Evolutionary conservation across 768 basidiomycete species (phyloP), one percentile per base, ranked within the genome.

Genomic region (Calocybe indica): DNA sequence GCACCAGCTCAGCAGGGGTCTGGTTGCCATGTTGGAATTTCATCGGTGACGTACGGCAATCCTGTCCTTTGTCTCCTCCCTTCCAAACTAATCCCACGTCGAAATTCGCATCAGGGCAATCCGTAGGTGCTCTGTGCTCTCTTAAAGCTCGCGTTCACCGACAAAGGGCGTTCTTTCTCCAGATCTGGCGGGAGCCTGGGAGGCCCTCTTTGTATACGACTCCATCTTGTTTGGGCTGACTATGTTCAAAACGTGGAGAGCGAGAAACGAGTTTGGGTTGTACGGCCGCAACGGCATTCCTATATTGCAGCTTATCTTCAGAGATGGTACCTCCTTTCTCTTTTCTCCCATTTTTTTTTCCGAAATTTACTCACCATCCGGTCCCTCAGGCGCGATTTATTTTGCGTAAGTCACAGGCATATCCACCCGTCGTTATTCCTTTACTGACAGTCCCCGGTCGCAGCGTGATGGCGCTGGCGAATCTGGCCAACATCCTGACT

Each of bases 381-480:
- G 13, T 47, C 10, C 15, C 9, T 5, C 45, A 79, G 79, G 79
- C 45, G 72, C 76, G 1, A 57, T 81, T 15, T 82, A 80, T 55
- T 81, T 77, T 52, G 75, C 68, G 79, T 80, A 51, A 62, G 76
- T 52, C 5, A 30, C 1, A 12, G 10, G 22, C 15, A 29, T 6
- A 12, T n/a, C 8, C 39, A 3, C 35, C 9, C 10, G 14, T 11
- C 6, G 22, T 10, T 12, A 14, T 9, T 6, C 5, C 40, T 44
- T 35, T 13, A 48, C 15, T 31, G 5, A 12, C 36, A 10, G 8
- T 15, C 14, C 15, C 30, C 1, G 7, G 46, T 44, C 5, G 1
- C 35, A 80, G 80, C 6, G 66, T 75, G 37, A 80, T 81, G 76
- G 76, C 68, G 1, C 46, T 73, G 4, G 73, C 72, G 10, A 78